Evolutionary conservation across 768 basidiomycete genomes (phyloP).

Genomic region (Trametes coccinea): DNA sequence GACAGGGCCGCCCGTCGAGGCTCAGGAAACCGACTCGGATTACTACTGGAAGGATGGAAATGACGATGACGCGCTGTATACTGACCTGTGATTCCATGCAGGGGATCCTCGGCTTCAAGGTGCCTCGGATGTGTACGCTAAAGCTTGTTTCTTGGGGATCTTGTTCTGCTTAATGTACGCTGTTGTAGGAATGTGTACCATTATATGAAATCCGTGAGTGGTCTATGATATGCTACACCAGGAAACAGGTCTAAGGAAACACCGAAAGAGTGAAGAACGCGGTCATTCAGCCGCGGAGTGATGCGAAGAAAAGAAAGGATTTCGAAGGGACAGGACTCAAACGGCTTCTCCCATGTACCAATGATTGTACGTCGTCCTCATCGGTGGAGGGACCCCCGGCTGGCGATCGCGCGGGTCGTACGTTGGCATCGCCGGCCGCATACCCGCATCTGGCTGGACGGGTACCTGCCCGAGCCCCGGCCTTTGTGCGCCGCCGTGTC

Average conservation of each 20-base stretch:
- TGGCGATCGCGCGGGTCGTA: constrained; percentile 15
- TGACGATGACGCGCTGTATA: constrained; percentile 2
- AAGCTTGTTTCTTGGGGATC: background rate
- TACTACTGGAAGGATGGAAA: constrained; percentile 18
- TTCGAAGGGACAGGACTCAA: background rate
- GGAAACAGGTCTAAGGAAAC: background rate
- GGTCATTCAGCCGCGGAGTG: background rate
- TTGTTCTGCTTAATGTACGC: background rate
- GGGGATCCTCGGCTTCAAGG: background rate
- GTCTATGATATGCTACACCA: background rate
- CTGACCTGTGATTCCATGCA: background rate
- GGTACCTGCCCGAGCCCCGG: background rate
- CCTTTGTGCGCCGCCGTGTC: background rate
- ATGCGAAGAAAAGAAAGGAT: background rate
- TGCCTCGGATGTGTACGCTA: background rate
- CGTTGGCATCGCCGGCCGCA: constrained; percentile 12
- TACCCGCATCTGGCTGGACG: background rate
- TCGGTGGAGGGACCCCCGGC: background rate
- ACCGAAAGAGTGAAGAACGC: background rate
- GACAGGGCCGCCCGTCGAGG: constrained; percentile 1
- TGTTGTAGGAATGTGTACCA: background rate
- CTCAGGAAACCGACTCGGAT: constrained; percentile 16
- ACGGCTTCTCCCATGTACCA: constrained; percentile 16
- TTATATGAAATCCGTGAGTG: too few relatives aligned
- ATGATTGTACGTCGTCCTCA: constrained; percentile 16